Conservation (phyloP, 257 asterid species). For the Nemophila menziesii region DNA sequence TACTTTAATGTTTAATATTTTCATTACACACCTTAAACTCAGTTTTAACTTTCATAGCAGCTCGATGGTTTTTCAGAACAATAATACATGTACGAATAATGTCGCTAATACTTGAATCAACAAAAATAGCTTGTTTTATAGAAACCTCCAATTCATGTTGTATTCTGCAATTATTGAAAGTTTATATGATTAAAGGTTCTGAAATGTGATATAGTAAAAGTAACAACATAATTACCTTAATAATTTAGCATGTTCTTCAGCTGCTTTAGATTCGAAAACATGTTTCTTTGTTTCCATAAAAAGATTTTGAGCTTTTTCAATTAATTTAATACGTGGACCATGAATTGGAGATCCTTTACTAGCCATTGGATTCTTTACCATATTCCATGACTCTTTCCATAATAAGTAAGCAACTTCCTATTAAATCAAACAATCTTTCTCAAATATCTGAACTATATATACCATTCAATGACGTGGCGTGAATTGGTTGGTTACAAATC, state of each 20-base stretch:
- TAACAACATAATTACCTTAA: slow-evolving; percentile 36
- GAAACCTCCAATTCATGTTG: slow-evolving; percentile 78
- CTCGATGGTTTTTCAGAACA: slow-evolving; percentile 82
- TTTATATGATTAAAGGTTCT: background rate
- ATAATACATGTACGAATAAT: slow-evolving; percentile 91
- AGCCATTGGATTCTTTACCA: slow-evolving; percentile 66
- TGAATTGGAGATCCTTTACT: slow-evolving; percentile 72
- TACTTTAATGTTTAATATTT: background rate
- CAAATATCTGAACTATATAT: background rate
- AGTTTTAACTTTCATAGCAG: slow-evolving; percentile 65
- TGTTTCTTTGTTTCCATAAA: slow-evolving; percentile 75
- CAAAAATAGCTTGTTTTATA: slow-evolving; percentile 82
- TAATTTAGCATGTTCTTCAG: slow-evolving; percentile 96
- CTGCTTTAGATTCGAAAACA: slow-evolving; percentile 84
- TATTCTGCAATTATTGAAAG: slow-evolving; percentile 33
- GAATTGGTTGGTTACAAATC: too few relatives aligned
- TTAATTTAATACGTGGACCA: slow-evolving; percentile 69
- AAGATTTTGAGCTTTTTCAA: slow-evolving; percentile 74
- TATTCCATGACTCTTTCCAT: slow-evolving; percentile 96
- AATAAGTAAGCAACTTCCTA: slow-evolving; percentile 78
- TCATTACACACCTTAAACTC: slow-evolving; percentile 62
- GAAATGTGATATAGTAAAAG: too few relatives aligned
- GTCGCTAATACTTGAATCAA: slow-evolving; percentile 94
- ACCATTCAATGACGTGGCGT: too few relatives aligned
- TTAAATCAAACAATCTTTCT: slow-evolving; percentile 11